phyloP scores from a whole-genome alignment of 139 green algal genomes.

The Picochlorum sp. region DNA sequence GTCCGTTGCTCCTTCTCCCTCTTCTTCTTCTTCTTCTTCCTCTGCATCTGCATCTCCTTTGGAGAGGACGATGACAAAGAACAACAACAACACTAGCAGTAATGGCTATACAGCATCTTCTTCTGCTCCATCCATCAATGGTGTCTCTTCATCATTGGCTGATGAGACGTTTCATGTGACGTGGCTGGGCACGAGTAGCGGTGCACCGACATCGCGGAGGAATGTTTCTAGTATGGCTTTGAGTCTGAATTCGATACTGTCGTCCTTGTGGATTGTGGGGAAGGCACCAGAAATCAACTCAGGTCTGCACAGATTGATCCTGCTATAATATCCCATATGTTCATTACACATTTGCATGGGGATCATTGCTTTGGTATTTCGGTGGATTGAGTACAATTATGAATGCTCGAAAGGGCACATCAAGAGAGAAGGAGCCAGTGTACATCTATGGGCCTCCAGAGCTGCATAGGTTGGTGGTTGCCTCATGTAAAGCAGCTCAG shows the following conservation, averaged over 20 bases:
- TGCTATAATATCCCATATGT: conserved; percentile 44
- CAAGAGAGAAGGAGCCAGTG: conserved; percentile 28
- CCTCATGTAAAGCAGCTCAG: conserved; percentile 12
- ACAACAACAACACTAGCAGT: too few relatives aligned
- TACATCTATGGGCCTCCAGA: conserved; percentile 38
- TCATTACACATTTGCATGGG: conserved; percentile 93
- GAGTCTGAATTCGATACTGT: conserved; percentile 16
- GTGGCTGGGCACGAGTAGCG: conserved; percentile 78
- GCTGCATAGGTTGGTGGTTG: conserved; percentile 29
- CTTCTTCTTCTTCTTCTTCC: too few relatives aligned
- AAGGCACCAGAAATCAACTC: conserved; percentile 73
- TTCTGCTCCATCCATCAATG: not conserved
- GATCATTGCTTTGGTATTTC: conserved; percentile 93
- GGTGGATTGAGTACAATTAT: conserved; percentile 30
- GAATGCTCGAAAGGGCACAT: conserved; percentile 11
- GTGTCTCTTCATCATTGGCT: not conserved
- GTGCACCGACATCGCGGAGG: conserved; percentile 54
- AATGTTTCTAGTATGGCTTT: conserved; percentile 79
- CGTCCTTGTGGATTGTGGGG: conserved; percentile 82
- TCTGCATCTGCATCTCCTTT: not conserved
- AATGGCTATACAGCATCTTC: not conserved
- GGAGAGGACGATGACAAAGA: not conserved
- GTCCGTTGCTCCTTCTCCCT: too few relatives aligned
- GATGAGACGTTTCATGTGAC: conserved; percentile 41
- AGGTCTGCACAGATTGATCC: conserved; percentile 32